These are phyloP conservation scores for Apiotrichum gamsii DNA, from an alignment of 1,284 basidiomycete genomes.

Conservation along the genomic window DNA sequence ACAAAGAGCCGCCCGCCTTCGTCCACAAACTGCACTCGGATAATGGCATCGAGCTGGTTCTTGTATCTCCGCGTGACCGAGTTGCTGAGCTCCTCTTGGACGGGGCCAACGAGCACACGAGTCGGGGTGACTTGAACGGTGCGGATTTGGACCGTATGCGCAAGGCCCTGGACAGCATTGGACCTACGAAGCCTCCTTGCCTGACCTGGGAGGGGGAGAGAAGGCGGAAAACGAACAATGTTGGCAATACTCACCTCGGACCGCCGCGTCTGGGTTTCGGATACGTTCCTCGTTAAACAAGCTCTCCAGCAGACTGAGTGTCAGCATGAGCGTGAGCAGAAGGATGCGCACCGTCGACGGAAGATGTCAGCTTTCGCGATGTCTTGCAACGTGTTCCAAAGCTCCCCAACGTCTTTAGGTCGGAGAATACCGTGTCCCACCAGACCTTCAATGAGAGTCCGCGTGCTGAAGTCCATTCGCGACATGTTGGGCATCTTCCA, in stretches of 20 bases:
- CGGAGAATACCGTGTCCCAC: slow-evolving; percentile 40
- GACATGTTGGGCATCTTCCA: slow-evolving; percentile 23
- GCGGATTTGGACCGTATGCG: slow-evolving; percentile 30
- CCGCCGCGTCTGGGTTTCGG: slow-evolving; percentile 21
- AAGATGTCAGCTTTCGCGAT: slow-evolving; percentile 18
- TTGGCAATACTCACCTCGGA: slow-evolving; percentile 18
- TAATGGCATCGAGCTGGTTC: slow-evolving; percentile 37
- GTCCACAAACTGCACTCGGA: slow-evolving; percentile 45
- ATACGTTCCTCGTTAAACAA: slow-evolving; percentile 42
- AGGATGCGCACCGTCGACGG: too few relatives aligned
- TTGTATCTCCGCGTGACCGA: slow-evolving; percentile 39
- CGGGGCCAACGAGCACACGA: slow-evolving; percentile 40
- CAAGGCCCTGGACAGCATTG: not conserved
- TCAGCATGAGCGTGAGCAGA: too few relatives aligned
- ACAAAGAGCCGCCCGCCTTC: slow-evolving; percentile 43
- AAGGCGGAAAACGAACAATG: too few relatives aligned
- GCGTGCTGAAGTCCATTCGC: slow-evolving; percentile 26
- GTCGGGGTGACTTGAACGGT: slow-evolving; percentile 45
- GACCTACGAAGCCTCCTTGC: slow-evolving; percentile 1
- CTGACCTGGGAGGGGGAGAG: not conserved
- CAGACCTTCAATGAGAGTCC: slow-evolving; percentile 42
- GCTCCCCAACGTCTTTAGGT: slow-evolving; percentile 23
- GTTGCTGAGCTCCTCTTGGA: slow-evolving; percentile 44
- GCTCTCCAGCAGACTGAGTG: slow-evolving; percentile 35
- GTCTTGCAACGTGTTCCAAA: slow-evolving; percentile 22